Base-by-base conservation (phyloP, 2,329 filamentous ascomycete genomes). In the Didymella sp. region DNA sequence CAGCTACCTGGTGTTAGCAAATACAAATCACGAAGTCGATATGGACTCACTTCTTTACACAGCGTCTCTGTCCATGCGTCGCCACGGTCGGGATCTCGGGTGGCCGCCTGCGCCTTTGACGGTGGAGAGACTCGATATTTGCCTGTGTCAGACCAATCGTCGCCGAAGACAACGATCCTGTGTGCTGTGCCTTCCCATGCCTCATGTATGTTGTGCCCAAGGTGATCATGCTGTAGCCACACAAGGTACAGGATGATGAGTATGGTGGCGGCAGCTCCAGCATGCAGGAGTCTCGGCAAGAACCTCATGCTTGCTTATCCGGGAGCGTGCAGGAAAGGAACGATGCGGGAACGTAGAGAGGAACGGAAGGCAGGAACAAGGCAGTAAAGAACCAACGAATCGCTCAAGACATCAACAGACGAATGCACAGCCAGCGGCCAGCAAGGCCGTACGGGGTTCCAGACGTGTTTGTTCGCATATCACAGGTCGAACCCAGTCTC, bases 91-190 rank as follows among this genome's bases (percentile, higher is more conserved):
- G 65, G 60, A 46, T 73, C 71, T 56, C 71, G 70, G 55, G 62
- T 49, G 58, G 57, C 60, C 19, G 53, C 61, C 8, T 62, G 59
- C 13, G 63, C 61, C 31, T 59, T 60, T 15, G 62, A 62, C 38
- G 73, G 70, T 53, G 71, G 61, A 60, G 67, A 67, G 45, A 73
- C 64, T 47, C 71, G 68, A 68, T 76, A 74, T 41, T 59, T 64
- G 22, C 73, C 73, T 38, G 66, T 75, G 62, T 77, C 74, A 51
- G 74, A 76, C 72, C 73, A 77, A 51, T 75, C 73, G 49, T 76
- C 72, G 12, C 74, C 75, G 61, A 77, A 77, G 22, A 77, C 73
- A 25, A 77, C 74, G 19, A 77, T 51, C 35, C 72, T 69, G 51
- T 69, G 69, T 27, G 69, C 58, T 25, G 56, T 62, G 31, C 67